Conservation (phyloP, 2,329 filamentous ascomycete genomes). For the Pseudocercospora crystallina region DNA sequence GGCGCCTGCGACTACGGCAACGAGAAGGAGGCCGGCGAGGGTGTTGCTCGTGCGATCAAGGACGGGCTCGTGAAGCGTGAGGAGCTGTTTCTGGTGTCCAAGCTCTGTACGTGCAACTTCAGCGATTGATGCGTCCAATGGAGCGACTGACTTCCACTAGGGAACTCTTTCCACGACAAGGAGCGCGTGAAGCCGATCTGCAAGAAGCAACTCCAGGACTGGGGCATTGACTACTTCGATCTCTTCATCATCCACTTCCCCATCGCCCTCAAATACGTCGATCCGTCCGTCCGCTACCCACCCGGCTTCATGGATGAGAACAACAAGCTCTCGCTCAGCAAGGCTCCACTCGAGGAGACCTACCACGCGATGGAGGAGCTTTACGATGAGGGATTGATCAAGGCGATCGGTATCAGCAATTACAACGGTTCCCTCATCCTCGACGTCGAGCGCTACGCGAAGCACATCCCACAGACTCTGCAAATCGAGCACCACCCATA, state of each 20-base stretch:
- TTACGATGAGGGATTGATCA: slow-evolving; percentile 66
- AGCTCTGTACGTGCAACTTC: slow-evolving; percentile 61
- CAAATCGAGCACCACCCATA: slow-evolving; percentile 93
- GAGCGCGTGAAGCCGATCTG: slow-evolving; percentile 74
- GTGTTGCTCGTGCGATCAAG: slow-evolving; percentile 74
- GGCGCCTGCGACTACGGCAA: slow-evolving; percentile 76
- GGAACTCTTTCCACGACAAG: slow-evolving; percentile 79
- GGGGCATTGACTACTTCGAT: slow-evolving; percentile 86
- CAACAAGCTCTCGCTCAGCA: slow-evolving; percentile 63
- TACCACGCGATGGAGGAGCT: slow-evolving; percentile 79
- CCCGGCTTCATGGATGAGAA: slow-evolving; percentile 71
- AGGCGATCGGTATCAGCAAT: slow-evolving; percentile 79
- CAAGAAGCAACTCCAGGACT: slow-evolving; percentile 76
- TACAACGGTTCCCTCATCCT: slow-evolving; percentile 76
- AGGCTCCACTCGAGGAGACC: slow-evolving; percentile 74
- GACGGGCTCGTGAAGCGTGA: slow-evolving; percentile 79
- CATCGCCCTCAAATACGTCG: slow-evolving; percentile 79
- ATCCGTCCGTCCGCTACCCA: slow-evolving; percentile 75
- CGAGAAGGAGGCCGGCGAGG: slow-evolving; percentile 74
- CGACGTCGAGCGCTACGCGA: slow-evolving; percentile 76
- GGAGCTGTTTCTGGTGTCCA: slow-evolving; percentile 89
- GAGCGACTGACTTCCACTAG: neutral
- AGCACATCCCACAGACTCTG: slow-evolving; percentile 70
- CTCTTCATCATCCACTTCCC: slow-evolving; percentile 81
- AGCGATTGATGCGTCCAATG: neutral